Conservation (phyloP, 1,284 basidiomycete genomes). For the Chalciporus sp. region DNA sequence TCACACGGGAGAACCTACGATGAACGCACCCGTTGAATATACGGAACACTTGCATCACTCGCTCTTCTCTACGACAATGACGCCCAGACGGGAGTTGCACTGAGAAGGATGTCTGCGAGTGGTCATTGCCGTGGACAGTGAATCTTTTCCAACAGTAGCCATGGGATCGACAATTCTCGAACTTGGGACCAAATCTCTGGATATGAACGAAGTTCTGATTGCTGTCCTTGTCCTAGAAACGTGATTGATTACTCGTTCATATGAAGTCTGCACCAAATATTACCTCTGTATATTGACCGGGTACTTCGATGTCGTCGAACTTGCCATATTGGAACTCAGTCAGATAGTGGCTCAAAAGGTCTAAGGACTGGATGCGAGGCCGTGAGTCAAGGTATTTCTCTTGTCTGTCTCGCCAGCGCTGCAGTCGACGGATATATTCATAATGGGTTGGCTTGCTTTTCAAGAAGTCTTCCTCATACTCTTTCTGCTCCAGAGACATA, state of each 20-base stretch:
- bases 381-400: conserved; percentile 84
- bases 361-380: conserved; percentile 86
- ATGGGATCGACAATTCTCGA: conserved; percentile 85
- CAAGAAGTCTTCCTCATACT: conserved; percentile 94
- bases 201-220: conserved; percentile 93
- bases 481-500: conserved; percentile 52
- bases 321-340: conserved; percentile 98
- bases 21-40: conserved; percentile 84
- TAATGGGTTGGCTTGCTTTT: conserved; percentile 79
- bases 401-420: conserved; percentile 93
- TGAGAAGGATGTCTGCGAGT: conserved; percentile 85
- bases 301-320: conserved; percentile 98
- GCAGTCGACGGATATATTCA: conserved; percentile 89
- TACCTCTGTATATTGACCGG: conserved; percentile 97
- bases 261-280: conserved; percentile 12
- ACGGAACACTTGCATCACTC: conserved; percentile 89
- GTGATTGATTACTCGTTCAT: conserved; percentile 4
- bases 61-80: conserved; percentile 91
- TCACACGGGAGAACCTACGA: background rate
- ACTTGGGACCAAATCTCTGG: conserved; percentile 87
- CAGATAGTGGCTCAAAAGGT: conserved; percentile 90
- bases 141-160: conserved; percentile 91
- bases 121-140: conserved; percentile 92
- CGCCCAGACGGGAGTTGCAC: conserved; percentile 90
- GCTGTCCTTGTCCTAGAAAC: conserved; percentile 84